These are phyloP conservation scores for Phytophthora colocasiae DNA, from an alignment of 352 stramenopile species.

Conservation along the genomic window DNA sequence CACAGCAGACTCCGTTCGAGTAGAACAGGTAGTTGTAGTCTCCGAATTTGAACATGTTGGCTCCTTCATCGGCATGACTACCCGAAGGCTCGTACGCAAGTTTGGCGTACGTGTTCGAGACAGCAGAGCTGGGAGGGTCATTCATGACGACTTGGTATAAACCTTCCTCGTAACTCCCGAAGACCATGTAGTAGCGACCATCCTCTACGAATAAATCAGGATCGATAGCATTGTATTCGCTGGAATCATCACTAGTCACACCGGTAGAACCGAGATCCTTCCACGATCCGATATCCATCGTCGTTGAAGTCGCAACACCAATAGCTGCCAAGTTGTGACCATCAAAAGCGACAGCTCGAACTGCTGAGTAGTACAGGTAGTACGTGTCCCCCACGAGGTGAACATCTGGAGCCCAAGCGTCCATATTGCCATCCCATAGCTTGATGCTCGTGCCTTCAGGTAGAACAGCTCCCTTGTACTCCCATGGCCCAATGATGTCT, in stretches of 20 bases:
- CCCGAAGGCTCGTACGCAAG: too few species aligned
- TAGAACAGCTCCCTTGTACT: conserved; percentile 30
- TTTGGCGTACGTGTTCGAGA: conserved; percentile 19
- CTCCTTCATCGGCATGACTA: too few species aligned
- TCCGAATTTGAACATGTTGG: conserved; percentile 34
- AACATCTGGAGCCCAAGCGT: conserved; percentile 26
- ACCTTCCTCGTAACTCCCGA: conserved; percentile 32
- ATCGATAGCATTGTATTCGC: conserved; percentile 43
- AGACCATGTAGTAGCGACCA: conserved; percentile 26
- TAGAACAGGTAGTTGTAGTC: conserved; percentile 41
- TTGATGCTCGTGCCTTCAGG: conserved; percentile 37
- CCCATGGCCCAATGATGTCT: conserved; percentile 24
- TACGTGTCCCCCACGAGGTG: conserved; percentile 34
- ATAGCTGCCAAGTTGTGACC: conserved; percentile 29
- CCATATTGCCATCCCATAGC: conserved; percentile 34
- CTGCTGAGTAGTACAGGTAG: conserved; percentile 39
- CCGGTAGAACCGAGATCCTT: conserved; percentile 26
- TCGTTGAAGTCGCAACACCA: conserved; percentile 22
- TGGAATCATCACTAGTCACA: too few species aligned
- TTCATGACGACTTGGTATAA: conserved; percentile 27
- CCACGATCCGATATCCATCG: conserved; percentile 32
- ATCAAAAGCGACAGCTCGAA: conserved; percentile 17
- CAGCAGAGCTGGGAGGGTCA: too few species aligned
- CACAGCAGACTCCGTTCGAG: conserved; percentile 35
- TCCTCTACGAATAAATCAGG: conserved; percentile 27